Percentiles rank a stretch among this genome's conserved stretches.
phyloP scores from a whole-genome alignment of 2,329 filamentous ascomycete species.

The Pseudogymnoascus destructans region DNA sequence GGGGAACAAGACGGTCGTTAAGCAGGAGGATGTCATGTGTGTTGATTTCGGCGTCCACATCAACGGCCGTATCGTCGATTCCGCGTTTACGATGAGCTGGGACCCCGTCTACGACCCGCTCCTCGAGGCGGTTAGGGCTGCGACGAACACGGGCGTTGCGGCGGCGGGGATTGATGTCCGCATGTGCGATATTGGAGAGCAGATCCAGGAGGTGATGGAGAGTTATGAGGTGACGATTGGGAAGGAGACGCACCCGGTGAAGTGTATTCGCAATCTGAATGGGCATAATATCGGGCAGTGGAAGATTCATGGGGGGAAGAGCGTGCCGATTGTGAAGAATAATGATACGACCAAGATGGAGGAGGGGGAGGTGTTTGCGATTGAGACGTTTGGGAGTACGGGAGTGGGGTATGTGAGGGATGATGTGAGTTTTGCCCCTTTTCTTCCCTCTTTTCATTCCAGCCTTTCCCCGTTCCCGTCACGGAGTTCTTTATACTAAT shows the following conservation, averaged over 20 bases:
- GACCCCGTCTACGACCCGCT: conserved; percentile 57
- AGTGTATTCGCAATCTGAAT: conserved; percentile 40
- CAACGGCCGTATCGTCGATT: conserved; percentile 59
- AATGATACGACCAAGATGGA: conserved; percentile 92
- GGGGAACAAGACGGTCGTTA: conserved; percentile 62
- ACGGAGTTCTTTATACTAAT: conserved; percentile 11
- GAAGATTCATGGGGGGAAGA: conserved; percentile 85
- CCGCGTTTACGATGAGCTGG: conserved; percentile 56
- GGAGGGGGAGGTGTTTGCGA: conserved; percentile 88
- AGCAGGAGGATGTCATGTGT: conserved; percentile 58
- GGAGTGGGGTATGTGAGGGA: conserved; percentile 80
- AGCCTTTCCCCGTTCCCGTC: too few species aligned
- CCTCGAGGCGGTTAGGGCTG: conserved; percentile 51
- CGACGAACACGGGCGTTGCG: conserved; percentile 64
- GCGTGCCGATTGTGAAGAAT: conserved; percentile 84
- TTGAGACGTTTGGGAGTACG: conserved; percentile 91
- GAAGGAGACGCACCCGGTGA: conserved; percentile 39
- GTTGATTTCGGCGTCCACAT: conserved; percentile 61
- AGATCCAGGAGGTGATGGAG: conserved; percentile 49
- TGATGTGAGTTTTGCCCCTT: conserved; percentile 42
- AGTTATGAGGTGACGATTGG: conserved; percentile 45
- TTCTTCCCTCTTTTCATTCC: too few species aligned
- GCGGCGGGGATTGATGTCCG: conserved; percentile 88
- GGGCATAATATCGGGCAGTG: conserved; percentile 78
- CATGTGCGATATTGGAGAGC: conserved; percentile 52